These are phyloP conservation scores for Atkinsonella texensis DNA, from an alignment of 2,329 filamentous ascomycete genomes.

Conservation along the genomic window DNA sequence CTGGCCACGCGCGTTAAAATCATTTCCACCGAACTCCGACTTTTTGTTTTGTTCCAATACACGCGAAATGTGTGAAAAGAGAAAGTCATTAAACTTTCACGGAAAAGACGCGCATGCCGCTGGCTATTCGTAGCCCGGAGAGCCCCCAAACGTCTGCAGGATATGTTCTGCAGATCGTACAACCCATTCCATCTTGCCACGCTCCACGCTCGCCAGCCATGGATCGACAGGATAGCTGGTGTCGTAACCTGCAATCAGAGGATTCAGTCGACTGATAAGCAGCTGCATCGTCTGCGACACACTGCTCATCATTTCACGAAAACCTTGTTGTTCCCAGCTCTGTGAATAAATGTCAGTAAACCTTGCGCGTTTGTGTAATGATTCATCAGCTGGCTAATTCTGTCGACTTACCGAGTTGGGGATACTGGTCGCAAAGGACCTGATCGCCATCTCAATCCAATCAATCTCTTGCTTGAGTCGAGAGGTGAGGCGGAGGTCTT, in stretches of 20 bases:
- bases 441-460: slow-evolving; percentile 50
- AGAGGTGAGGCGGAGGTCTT: slow-evolving; percentile 40
- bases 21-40: slow-evolving; percentile 1
- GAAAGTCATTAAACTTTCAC: background rate
- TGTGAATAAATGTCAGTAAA: slow-evolving; percentile 13
- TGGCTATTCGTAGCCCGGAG: slow-evolving; percentile 16
- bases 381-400: too few relatives aligned
- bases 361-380: background rate
- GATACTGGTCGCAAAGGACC: slow-evolving; percentile 36
- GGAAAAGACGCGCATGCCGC: background rate
- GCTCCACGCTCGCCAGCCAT: slow-evolving; percentile 26
- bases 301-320: slow-evolving; percentile 25
- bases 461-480: slow-evolving; percentile 43
- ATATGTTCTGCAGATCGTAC: slow-evolving; percentile 24
- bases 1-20: background rate
- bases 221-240: slow-evolving; percentile 27
- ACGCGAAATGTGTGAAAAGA: background rate
- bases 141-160: slow-evolving; percentile 19
- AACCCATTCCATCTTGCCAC: slow-evolving; percentile 28
- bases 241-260: slow-evolving; percentile 21
- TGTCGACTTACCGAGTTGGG: slow-evolving; percentile 35
- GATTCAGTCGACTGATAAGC: slow-evolving; percentile 22
- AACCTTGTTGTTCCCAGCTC: slow-evolving; percentile 27
- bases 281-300: slow-evolving; percentile 27
- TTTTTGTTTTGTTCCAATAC: background rate